Percentiles rank a stretch among this genome's conserved stretches.
Evolutionary conservation across 768 basidiomycete genomes (phyloP).

Genomic region (Suillus decipiens): DNA sequence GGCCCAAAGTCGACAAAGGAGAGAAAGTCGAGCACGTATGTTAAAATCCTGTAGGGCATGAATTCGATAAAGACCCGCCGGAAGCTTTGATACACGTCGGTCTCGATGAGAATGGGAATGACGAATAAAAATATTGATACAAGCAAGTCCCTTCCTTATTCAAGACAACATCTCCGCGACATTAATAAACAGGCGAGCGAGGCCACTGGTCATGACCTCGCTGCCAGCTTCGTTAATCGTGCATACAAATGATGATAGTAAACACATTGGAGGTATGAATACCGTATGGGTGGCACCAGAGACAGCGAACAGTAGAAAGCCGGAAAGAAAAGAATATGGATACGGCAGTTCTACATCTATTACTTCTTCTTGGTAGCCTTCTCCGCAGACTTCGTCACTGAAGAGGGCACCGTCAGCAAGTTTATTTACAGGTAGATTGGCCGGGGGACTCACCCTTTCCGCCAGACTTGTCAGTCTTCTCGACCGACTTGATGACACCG

Average conservation of each 20-base stretch:
- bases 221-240: conserved; percentile 42
- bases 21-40: conserved; percentile 79
- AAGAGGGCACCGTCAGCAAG: conserved; percentile 18
- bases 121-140: conserved; percentile 6
- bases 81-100: background rate
- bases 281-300: conserved; percentile 27
- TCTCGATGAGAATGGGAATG: too few species aligned
- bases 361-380: conserved; percentile 96
- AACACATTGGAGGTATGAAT: conserved; percentile 37
- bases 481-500: conserved; percentile 97
- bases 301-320: conserved; percentile 44
- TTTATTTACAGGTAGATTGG: background rate
- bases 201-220: conserved; percentile 22
- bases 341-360: conserved; percentile 77
- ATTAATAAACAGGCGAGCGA: conserved; percentile 11
- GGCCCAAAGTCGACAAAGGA: conserved; percentile 52
- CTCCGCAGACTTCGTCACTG: conserved; percentile 94
- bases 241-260: conserved; percentile 47
- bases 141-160: conserved; percentile 6
- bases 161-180: conserved; percentile 9
- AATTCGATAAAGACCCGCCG: background rate
- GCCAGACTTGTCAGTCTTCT: conserved; percentile 86
- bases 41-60: too few species aligned
- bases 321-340: conserved; percentile 52
- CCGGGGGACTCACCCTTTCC: conserved; percentile 69